phyloP scores from a whole-genome alignment of 495 filamentous ascomycete genomes.

The Halenospora varia region DNA sequence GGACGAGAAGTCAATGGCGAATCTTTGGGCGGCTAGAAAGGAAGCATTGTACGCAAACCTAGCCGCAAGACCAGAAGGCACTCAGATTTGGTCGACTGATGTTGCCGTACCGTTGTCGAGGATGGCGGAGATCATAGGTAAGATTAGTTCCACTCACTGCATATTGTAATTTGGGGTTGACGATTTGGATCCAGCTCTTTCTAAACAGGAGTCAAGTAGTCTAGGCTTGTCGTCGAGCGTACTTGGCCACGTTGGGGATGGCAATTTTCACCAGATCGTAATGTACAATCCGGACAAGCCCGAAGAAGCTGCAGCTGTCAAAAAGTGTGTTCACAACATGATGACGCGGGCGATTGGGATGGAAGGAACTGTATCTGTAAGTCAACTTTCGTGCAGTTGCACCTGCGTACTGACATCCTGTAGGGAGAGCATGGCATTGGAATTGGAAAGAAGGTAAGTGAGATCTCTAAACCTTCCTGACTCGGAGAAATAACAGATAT shows the following conservation, averaged over 20 bases:
- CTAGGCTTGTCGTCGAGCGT: conserved; percentile 79
- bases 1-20: conserved; percentile 57
- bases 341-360: conserved; percentile 80
- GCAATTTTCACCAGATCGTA: conserved; percentile 88
- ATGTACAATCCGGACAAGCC: conserved; percentile 72
- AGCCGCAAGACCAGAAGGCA: conserved; percentile 55
- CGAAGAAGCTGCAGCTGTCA: conserved; percentile 62
- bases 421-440: conserved; percentile 83
- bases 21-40: conserved; percentile 73
- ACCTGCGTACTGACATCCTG: not conserved
- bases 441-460: conserved; percentile 72
- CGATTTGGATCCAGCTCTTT: conserved; percentile 47
- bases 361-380: conserved; percentile 83
- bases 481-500: conserved; percentile 30
- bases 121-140: conserved; percentile 76
- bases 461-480: conserved; percentile 31
- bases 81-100: conserved; percentile 69
- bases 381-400: not conserved
- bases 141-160: not conserved
- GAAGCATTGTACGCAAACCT: conserved; percentile 71
- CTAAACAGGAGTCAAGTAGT: conserved; percentile 79
- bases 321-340: conserved; percentile 79
- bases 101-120: conserved; percentile 84
- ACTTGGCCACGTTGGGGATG: conserved; percentile 76
- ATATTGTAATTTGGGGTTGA: not conserved